Percentiles rank a stretch among this genome's conserved stretches.
These are phyloP conservation scores for Stipa capillata DNA, from an alignment of 176 grass and related monocot species.

Conservation along the genomic window DNA sequence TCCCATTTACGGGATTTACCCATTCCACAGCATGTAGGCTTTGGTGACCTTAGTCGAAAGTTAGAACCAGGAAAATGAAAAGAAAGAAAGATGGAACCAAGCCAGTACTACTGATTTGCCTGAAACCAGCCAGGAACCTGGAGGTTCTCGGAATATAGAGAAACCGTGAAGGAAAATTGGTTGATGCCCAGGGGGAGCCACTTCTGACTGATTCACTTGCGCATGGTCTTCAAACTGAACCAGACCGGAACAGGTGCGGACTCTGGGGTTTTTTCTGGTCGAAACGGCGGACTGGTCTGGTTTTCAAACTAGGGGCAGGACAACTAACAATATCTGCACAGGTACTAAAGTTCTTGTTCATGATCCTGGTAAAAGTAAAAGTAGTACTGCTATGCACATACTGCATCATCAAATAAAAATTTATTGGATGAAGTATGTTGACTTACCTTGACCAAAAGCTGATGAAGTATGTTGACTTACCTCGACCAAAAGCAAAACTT, in stretches of 20 bases:
- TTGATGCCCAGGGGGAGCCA: not conserved
- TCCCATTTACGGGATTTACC: not conserved
- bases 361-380: not conserved
- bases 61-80: not conserved
- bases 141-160: not conserved
- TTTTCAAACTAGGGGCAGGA: not conserved
- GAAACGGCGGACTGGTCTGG: not conserved
- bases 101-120: not conserved
- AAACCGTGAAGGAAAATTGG: not conserved
- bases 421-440: no score
- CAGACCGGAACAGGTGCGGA: not conserved
- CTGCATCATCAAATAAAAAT: conserved; percentile 2
- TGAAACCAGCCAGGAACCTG: not conserved
- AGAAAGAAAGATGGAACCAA: not conserved
- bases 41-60: not conserved
- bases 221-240: not conserved
- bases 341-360: not conserved
- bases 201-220: no score
- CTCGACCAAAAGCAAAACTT: no score
- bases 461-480: no score
- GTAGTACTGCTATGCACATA: not conserved
- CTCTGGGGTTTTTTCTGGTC: not conserved
- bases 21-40: not conserved
- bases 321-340: not conserved
- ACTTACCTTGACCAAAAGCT: no score